Base-by-base conservation (phyloP, 371 early-diverging fungal species). In the Thermomucor indicae-seudaticae region DNA sequence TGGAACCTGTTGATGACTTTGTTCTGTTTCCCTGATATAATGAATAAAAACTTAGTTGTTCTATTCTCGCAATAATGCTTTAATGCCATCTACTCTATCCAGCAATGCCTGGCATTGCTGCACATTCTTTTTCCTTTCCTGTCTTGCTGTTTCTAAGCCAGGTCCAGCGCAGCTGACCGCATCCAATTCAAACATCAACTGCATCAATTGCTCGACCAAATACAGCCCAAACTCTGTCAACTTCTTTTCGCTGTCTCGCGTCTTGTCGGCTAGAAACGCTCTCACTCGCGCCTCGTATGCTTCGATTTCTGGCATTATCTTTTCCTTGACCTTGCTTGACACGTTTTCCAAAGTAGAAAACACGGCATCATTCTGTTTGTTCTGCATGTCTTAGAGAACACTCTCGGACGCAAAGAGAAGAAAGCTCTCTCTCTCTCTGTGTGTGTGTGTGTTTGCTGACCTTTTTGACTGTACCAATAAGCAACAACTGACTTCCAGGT, bases 161-260 rank as follows among this genome's bases (percentile, higher is more conserved):
- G 17, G 16, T n/a, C n/a, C n/a, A 8, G 32, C 49, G 35, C 53
- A 50, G 3, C 49, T 14, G 28, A 62, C 22, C 12, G 54, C 57
- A 24, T 62, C 62, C n/a, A 62, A 49, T 1, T 56, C 57, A 32
- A 62, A 62, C 4, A 62, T 40, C 11, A 51, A 49, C 11, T 57
- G 40, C 62, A 62, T 62, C 38, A 62, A 40, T 29, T 53, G 50
- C 27, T 62, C 62, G 19, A 47, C 47, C 16, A 62, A 43, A 22
- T 57, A 62, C 2, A 50, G 27, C 6, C 57, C 62, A 28, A 53
- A 49, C 14, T 56, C 53, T 6, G 41, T 41, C 12, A 62, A 44
- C 22, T 62, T 62, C 23, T 47, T 27, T 32, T 50, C 49, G 7
- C 49, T 20, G 16, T 60, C 51, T 24, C 22, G 14, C 24, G 20